Base-by-base conservation (phyloP, 116 monocot species). In the Phalaenopsis hybrid region DNA sequence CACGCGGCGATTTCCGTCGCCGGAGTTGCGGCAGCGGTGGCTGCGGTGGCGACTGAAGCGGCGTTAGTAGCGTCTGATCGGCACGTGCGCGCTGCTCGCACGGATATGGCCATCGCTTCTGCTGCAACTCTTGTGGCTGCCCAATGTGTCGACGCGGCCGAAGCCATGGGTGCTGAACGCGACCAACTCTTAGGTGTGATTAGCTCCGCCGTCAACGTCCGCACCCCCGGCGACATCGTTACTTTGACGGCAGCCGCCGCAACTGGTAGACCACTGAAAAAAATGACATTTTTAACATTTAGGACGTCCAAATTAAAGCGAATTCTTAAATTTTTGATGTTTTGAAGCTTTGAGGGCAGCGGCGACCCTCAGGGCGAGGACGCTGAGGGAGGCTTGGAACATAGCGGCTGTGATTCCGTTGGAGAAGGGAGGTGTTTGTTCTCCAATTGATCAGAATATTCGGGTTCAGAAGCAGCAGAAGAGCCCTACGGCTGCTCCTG, bases 361-460 rank as follows among this genome's bases (percentile, higher is more conserved):
- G 5, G 99, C 93, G 9, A 92, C 99, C 0, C 50, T 95, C 83
- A 95, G 92, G 87, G 99, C 99, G 13, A 88, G 99, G 80, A 93
- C 91, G 11, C 74, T 95, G 23, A 99, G 95, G 85, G 99, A 99
- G 74, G 95, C 93, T 28, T 99, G 99, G 99, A 99, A 99, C 84
- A 86, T 93, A 13, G 93, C 99, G 0, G 95, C 99, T 2, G 99
- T 99, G 4, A 93, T 99, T 37, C 99, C 99, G 2, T 92, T 95
- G 13, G 99, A 95, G 82, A 95, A 95, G 83, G 94, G 87, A 12
- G 84, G 55, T 1, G 46, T 75, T 45, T 45, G 46, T 46, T 61
- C 77, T 12, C 48, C 51, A 58, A 34, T 76, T 76, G 59, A 79
- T 25, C 75, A 57, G 41, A 48, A 75, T 17, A 44, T 68, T 9